Conservation (phyloP, 1,284 basidiomycete species). For the Uromyces viciae-fabae region DNA sequence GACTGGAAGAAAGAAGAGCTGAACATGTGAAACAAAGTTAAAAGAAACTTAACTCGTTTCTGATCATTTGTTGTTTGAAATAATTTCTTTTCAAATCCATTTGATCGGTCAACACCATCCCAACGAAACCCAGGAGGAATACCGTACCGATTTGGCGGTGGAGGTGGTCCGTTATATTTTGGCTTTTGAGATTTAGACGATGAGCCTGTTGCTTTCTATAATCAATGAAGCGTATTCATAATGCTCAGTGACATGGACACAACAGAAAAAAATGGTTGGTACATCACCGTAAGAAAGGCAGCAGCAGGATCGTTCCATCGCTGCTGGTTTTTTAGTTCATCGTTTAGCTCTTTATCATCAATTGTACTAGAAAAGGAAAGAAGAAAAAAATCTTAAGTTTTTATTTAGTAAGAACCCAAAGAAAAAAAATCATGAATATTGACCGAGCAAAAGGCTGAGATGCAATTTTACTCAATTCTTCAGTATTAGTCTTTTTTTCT, state of each 20-base stretch:
- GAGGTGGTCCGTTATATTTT: constrained; percentile 78
- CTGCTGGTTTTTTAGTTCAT: constrained; percentile 70
- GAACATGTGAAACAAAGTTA: background rate
- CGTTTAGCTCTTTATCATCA: constrained; percentile 80
- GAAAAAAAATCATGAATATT: constrained; percentile 46
- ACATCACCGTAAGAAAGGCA: constrained; percentile 74
- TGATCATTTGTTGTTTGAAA: constrained; percentile 76
- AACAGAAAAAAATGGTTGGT: constrained; percentile 49
- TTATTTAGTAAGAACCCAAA: background rate
- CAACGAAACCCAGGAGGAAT: constrained; percentile 93
- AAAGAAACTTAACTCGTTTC: constrained; percentile 54
- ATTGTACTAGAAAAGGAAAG: constrained; percentile 11
- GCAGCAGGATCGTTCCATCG: constrained; percentile 94
- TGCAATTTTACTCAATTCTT: constrained; percentile 67
- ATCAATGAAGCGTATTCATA: background rate
- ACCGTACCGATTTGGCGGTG: constrained; percentile 88
- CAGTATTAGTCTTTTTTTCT: constrained; percentile 65
- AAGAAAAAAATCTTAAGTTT: background rate
- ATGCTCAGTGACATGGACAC: background rate
- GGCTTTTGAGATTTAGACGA: constrained; percentile 58
- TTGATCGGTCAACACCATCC: constrained; percentile 73
- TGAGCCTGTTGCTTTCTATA: constrained; percentile 31
- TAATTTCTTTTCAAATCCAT: constrained; percentile 87
- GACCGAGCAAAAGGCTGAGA: constrained; percentile 68
- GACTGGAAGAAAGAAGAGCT: background rate